Base-by-base conservation (phyloP, 805 yeast species). In the Wilhelminamyces savonicus region DNA sequence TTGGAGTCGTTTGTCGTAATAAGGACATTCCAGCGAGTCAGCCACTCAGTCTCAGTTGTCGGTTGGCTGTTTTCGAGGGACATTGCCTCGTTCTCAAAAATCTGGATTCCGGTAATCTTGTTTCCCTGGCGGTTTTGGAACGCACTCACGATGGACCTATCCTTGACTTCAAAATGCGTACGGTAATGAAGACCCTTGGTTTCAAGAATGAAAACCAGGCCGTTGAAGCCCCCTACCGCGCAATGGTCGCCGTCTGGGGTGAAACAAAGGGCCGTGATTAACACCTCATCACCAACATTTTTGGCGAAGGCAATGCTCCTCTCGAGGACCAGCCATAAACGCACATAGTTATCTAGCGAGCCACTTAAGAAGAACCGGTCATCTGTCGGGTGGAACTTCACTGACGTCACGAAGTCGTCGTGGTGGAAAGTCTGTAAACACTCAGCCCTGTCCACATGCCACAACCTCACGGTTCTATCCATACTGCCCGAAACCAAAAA, bases 241-340 rank as follows among this genome's bases (percentile, higher is more conserved):
- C 76, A 54, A 27, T 66, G 60, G 4, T 79, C 77, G 12, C 75
- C 74, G 29, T 69, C 70, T 1, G 90, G 86, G 0, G 88, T 71
- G 36, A 86, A 73, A 2, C 74, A 74, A 24, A 83, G 64, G 0
- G 95, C 82, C 0, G 96, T 86, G 10, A 87, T 75, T 31, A 82
- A 55, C 35, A 75, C 78, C 4, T 76, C 70, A 13, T 82, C 71
- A 27, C 78, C 78, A 29, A 70, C 65, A 40, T 74, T 67, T 21
- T 39, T 50, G 11, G 41, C 41, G 48, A 59, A 82, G 7, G 79
- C 67, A 4, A 82, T 78, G 26, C 70, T 70, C 21, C 69, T 65
- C 34, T 88, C 97, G 27, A 87, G 62, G 16, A 88, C 78, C 1
- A 90, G 81, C 94, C 95, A 85, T n/a, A 88, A 52, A 32, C 94